phyloP scores from a whole-genome alignment of 768 basidiomycete species.

The Pleurotus salmoneostramineus region DNA sequence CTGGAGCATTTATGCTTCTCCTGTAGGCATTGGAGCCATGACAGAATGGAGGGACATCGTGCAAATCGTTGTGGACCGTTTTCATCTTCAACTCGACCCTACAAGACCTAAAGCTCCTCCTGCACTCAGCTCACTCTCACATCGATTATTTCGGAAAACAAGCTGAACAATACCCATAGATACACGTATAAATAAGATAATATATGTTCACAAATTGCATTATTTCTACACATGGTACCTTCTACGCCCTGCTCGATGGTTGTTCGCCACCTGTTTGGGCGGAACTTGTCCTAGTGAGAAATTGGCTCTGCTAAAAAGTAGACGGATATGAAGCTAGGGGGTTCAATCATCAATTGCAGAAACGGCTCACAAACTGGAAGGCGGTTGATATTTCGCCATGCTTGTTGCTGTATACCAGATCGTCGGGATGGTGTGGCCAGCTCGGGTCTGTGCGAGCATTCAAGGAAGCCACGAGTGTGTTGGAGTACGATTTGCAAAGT shows the following conservation, averaged over 20 bases:
- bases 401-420: background rate
- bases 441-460: constrained; percentile 2
- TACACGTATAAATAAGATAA: too few species aligned
- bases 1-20: too few species aligned
- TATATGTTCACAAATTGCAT: too few species aligned
- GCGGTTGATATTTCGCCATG: background rate
- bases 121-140: too few species aligned
- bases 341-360: too few species aligned
- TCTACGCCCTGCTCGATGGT: too few species aligned
- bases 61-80: constrained; percentile 58
- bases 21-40: constrained; percentile 87
- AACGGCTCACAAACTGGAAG: background rate
- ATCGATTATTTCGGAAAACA: background rate
- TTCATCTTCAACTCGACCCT: background rate
- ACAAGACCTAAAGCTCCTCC: too few species aligned
- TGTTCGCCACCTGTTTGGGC: background rate
- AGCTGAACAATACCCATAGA: too few species aligned
- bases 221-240: too few species aligned
- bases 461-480: constrained; percentile 6
- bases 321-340: too few species aligned
- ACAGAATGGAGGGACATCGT: constrained; percentile 94
- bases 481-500: constrained; percentile 7
- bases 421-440: background rate
- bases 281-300: background rate
- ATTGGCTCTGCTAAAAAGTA: background rate